Evolutionary conservation across 345 rosid genomes (phyloP), one percentile per base, ranked within the genome.

Genomic region (Melaleuca alternifolia): DNA sequence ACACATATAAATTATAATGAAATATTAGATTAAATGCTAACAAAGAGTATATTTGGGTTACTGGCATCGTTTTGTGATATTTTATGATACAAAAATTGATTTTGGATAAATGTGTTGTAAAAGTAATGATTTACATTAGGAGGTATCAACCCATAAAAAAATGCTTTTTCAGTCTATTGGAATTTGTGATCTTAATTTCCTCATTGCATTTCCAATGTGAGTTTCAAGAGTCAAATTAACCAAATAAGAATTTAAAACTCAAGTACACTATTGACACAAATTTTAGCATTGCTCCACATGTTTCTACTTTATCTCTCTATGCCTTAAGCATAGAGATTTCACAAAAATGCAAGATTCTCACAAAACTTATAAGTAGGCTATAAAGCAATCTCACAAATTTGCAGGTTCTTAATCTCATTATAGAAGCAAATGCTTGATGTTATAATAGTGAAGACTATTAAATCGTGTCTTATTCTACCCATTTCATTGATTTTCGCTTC

Each of bases 81-180:
- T 65, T 30, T 30, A 0, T 15, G 11, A 30, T 6, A 8, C 0
- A 65, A 16, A 30, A 65, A 65, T 65, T 30, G 3, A 1, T 62
- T 62, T 28, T 0, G 18, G 18, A 0, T 15, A 62, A 62, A 28
- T 14, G 0, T 30, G 2, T 65, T 6, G 8, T 65, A 0, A 4
- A 1, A 2, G 0, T 65, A 62, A 0, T 0, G 0, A 0, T 61
- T 13, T 28, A 14, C 0, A 61, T 61, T 61, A 0, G 3, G 75
- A 3, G 0, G 37, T 30, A 30, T 62, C 0, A 0, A 30, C 23
- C 44, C 44, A 30, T 7, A 30, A 15, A 65, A 23, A 8, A 65
- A 30, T 15, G 44, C 1, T 3, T 65, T 30, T 30, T 30, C 11
- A 15, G 11, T 30, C 1, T 0, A 62, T 30, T 62, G 44, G 21